phyloP scores from a whole-genome alignment of 352 stramenopile genomes.

The Globisporangium megalacanthum region DNA sequence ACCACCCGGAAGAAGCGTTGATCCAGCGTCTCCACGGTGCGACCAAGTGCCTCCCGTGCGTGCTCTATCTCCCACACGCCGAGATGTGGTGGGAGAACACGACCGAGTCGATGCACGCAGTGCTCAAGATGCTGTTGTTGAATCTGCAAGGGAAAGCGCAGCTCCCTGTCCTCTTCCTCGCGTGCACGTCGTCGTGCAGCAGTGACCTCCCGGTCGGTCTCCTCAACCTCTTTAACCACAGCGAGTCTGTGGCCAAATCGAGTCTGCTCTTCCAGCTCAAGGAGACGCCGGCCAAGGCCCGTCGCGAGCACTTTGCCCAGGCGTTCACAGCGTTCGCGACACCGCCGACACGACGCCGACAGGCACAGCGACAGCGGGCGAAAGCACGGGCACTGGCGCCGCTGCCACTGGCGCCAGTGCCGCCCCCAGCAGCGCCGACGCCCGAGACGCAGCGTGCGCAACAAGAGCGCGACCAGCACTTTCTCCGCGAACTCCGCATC shows the following conservation, averaged over 20 bases:
- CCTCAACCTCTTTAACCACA: slow-evolving; percentile 50
- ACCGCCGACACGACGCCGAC: slow-evolving; percentile 23
- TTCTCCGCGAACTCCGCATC: slow-evolving; percentile 81
- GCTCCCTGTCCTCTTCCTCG: slow-evolving; percentile 74
- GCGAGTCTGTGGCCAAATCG: slow-evolving; percentile 31
- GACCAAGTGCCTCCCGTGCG: slow-evolving; percentile 69
- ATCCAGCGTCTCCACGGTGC: slow-evolving; percentile 65
- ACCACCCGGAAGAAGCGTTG: slow-evolving; percentile 71
- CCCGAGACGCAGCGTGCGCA: slow-evolving; percentile 35
- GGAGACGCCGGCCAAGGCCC: slow-evolving; percentile 18
- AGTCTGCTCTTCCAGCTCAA: slow-evolving; percentile 43
- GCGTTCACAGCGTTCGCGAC: slow-evolving; percentile 52
- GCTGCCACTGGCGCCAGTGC: slow-evolving; percentile 50
- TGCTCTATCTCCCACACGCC: slow-evolving; percentile 73
- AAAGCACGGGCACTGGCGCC: slow-evolving; percentile 30
- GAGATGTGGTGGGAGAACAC: slow-evolving; percentile 78
- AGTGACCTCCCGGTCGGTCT: slow-evolving; percentile 41
- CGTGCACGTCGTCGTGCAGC: slow-evolving; percentile 42
- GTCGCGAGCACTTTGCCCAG: slow-evolving; percentile 55
- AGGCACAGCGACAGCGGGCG: slow-evolving; percentile 5
- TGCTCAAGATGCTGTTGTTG: slow-evolving; percentile 80
- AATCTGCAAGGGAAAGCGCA: slow-evolving; percentile 63
- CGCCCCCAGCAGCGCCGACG: slow-evolving; percentile 15
- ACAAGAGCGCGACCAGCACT: slow-evolving; percentile 76
- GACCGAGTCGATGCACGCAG: slow-evolving; percentile 61